Conservation (phyloP, 768 basidiomycete species). For the Pulveroboletus sp. region DNA sequence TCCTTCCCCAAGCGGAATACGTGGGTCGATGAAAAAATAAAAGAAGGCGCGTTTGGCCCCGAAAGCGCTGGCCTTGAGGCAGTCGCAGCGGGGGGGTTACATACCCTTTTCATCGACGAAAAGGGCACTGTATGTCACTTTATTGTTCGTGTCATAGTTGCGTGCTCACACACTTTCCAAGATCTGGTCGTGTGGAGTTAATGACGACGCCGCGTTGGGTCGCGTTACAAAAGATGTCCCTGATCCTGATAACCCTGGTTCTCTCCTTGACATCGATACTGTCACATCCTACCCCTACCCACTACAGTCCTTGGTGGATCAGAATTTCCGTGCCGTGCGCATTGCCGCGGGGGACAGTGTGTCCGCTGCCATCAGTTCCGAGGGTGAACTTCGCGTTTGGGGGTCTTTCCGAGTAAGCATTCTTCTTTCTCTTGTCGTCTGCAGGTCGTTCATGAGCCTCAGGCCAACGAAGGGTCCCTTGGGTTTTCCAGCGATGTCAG, state of each 20-base stretch:
- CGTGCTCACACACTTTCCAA: conserved; percentile 27
- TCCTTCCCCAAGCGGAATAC: conserved; percentile 71
- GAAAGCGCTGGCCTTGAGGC: conserved; percentile 78
- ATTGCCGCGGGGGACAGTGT: conserved; percentile 87
- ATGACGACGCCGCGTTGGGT: conserved; percentile 88
- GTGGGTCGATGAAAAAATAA: conserved; percentile 76
- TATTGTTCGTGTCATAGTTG: neutral
- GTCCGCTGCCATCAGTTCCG: conserved; percentile 75
- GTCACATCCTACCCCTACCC: conserved; percentile 61
- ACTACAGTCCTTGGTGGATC: conserved; percentile 65
- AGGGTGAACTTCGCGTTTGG: conserved; percentile 87
- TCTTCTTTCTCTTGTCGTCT: neutral
- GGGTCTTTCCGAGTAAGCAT: conserved; percentile 79
- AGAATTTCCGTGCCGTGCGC: conserved; percentile 80
- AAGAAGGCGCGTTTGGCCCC: conserved; percentile 66
- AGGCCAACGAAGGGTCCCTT: conserved; percentile 80
- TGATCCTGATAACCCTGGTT: conserved; percentile 55
- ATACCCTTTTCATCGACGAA: conserved; percentile 86
- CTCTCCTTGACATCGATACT: conserved; percentile 52
- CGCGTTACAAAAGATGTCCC: conserved; percentile 64
- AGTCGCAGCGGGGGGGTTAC: conserved; percentile 82
- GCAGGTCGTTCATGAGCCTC: conserved; percentile 2
- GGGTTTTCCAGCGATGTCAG: conserved; percentile 71
- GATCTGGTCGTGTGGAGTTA: conserved; percentile 85
- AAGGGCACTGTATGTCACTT: conserved; percentile 73